These are phyloP conservation scores for Alternaria conjuncta DNA, from an alignment of 2,329 filamentous ascomycete species.

Conservation along the genomic window DNA sequence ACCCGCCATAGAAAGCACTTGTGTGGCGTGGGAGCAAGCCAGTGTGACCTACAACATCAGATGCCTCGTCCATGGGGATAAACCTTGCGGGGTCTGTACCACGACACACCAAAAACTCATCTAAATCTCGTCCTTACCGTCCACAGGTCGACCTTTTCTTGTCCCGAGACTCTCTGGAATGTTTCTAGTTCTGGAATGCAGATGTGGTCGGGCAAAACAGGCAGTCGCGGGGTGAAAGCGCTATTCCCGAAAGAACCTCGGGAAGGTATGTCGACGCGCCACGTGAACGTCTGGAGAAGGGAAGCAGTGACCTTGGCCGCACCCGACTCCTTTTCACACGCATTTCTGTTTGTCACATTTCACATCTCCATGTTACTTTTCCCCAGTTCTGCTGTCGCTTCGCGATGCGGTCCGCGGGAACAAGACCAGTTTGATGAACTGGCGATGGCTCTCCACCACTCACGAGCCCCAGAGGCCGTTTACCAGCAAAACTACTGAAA, in stretches of 20 bases:
- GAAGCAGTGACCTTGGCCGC: not conserved
- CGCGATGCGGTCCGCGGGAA: constrained; percentile 6
- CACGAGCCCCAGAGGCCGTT: constrained; percentile 2
- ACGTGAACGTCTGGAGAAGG: not conserved
- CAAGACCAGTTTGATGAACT: constrained; percentile 8
- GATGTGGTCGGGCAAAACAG: not conserved
- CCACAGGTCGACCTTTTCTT: not conserved
- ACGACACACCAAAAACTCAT: not conserved
- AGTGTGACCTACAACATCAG: constrained; percentile 23
- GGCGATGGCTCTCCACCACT: constrained; percentile 15
- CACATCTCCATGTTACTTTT: not conserved
- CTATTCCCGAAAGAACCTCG: not conserved
- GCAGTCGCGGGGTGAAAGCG: not conserved
- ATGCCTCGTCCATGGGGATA: constrained; percentile 7
- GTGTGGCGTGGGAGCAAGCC: constrained; percentile 9
- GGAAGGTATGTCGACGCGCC: not conserved
- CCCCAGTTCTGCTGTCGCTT: not conserved
- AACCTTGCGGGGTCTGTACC: constrained; percentile 15
- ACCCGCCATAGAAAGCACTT: not conserved
- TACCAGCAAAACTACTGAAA: constrained; percentile 8
- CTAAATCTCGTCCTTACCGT: not conserved
- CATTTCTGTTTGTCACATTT: not conserved
- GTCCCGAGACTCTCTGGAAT: not conserved
- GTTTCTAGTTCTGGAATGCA: not conserved
- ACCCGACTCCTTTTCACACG: not conserved